Evolutionary conservation across 768 basidiomycete species (phyloP).

Genomic region (Strobilomyces echinocephalus): DNA sequence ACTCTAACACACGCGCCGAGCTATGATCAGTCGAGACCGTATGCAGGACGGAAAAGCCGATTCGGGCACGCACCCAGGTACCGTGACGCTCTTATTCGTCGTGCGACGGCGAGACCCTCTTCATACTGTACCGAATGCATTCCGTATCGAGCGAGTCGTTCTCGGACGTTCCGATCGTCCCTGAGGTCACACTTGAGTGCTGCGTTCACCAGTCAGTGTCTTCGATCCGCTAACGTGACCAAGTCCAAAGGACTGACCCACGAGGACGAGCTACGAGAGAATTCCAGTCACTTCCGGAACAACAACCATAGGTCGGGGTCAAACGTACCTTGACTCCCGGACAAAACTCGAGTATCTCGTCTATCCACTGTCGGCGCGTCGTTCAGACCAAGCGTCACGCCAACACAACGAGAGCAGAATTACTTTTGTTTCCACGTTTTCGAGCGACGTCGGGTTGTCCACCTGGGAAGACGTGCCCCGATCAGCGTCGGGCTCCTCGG

Average conservation of each 20-base stretch:
- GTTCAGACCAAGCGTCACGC: background rate
- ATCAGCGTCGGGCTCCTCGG: background rate
- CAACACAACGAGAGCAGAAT: background rate
- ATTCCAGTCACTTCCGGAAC: constrained; percentile 4
- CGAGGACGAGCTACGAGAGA: constrained; percentile 65
- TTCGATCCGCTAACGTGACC: background rate
- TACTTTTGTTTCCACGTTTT: constrained; percentile 94
- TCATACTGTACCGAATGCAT: constrained; percentile 83
- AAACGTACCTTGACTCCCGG: constrained; percentile 82
- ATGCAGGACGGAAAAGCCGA: background rate
- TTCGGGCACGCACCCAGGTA: constrained; percentile 70
- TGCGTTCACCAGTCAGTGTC: constrained; percentile 28
- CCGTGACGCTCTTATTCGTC: constrained; percentile 87
- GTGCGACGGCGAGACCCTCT: constrained; percentile 81
- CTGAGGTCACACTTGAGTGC: constrained; percentile 95
- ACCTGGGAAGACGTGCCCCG: constrained; percentile 45
- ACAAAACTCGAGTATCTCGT: constrained; percentile 88
- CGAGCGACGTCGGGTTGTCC: constrained; percentile 91
- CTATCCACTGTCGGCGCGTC: constrained; percentile 70
- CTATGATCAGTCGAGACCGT: background rate
- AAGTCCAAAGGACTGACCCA: constrained; percentile 54
- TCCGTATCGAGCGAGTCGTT: constrained; percentile 67
- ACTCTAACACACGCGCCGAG: constrained; percentile 51
- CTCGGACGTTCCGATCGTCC: constrained; percentile 70
- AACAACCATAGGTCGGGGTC: background rate